Evolutionary conservation across 352 stramenopile species (phyloP), one percentile per base, ranked within the genome.

Genomic region (Globisporangium orthogonon): DNA sequence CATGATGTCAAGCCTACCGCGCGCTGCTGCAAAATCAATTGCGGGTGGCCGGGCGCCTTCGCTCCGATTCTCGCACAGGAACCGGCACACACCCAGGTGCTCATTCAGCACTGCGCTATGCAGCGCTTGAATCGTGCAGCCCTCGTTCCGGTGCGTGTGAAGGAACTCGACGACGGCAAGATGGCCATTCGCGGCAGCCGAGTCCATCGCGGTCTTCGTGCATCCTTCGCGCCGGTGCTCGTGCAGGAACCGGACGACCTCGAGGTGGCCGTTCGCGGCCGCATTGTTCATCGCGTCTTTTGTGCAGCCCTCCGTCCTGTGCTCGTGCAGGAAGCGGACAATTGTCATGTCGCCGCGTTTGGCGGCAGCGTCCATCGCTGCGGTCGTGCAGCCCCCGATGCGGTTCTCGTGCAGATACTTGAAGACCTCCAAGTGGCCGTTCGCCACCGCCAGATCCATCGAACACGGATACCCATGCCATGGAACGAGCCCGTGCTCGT

Each of bases 101-200:
- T 39, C 41, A 29, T 46, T 7, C 28, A 18, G n/a, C 15, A 30
- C 39, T 2, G 52, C 39, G 15, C 40, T 17, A 45, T 45, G 11
- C 23, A 56, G 28, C 0, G 37, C 37, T 4, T 18, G 11, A 23
- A 39, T 7, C 18, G 51, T 14, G 15, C 9, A 56, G 9, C 51
- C 51, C 30, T 56, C 51, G 13, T 4, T 15, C 31, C 51, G 51
- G 28, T 56, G 23, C 10, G 15, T 35, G 33, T 54, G 33, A 7
- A 54, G 50, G 37, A 54, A 54, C 50, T 17, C 15, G 15, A 56
- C 50, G 5, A 56, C n/a, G 28, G 29, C 37, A 37, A 56, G 35
- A 18, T 50, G 30, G 17, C 29, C 29, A 9, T 31, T 13, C 15
- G 39, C 3, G 7, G 41, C 40, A 9, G 41, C 52, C 4, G 1